phyloP scores from a whole-genome alignment of 495 filamentous ascomycete species.

The Penicillium goetzii region DNA sequence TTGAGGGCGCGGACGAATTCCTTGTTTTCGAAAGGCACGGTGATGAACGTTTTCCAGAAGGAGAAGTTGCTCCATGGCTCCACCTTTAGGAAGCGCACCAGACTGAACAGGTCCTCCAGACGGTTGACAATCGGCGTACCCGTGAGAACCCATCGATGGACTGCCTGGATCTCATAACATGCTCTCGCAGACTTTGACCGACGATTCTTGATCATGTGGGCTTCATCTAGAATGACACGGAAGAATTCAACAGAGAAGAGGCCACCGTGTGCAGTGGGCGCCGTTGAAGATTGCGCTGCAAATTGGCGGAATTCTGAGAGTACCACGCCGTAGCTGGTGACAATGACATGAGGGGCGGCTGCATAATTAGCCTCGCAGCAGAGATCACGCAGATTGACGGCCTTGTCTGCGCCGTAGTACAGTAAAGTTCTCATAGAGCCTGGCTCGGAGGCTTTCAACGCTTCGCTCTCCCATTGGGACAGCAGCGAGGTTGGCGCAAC shows the following conservation, averaged over 20 bases:
- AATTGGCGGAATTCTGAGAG: slow-evolving; percentile 86
- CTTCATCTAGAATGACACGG: slow-evolving; percentile 93
- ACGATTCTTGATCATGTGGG: slow-evolving; percentile 91
- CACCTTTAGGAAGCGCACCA: slow-evolving; percentile 88
- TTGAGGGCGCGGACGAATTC: slow-evolving; percentile 92
- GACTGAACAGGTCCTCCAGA: slow-evolving; percentile 93
- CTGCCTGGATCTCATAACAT: slow-evolving; percentile 83
- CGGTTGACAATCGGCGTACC: slow-evolving; percentile 97
- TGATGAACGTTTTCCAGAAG: slow-evolving; percentile 99
- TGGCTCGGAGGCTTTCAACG: slow-evolving; percentile 79
- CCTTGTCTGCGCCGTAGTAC: slow-evolving; percentile 90
- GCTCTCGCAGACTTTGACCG: slow-evolving; percentile 87
- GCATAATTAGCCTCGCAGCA: slow-evolving; percentile 73
- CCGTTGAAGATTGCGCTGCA: slow-evolving; percentile 53
- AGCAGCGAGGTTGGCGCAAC: slow-evolving; percentile 93
- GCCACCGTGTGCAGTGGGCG: slow-evolving; percentile 65
- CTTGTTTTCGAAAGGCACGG: slow-evolving; percentile 91
- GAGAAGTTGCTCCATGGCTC: slow-evolving; percentile 99
- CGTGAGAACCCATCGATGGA: slow-evolving; percentile 91
- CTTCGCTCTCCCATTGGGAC: slow-evolving; percentile 95
- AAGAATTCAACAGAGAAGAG: slow-evolving; percentile 92
- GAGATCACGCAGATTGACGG: slow-evolving; percentile 69
- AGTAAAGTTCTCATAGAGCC: slow-evolving; percentile 82
- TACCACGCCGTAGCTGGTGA: slow-evolving; percentile 94
- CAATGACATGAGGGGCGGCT: slow-evolving; percentile 82